These are phyloP conservation scores for Cytidiella melzeri DNA, from an alignment of 768 basidiomycete species.

Conservation along the genomic window DNA sequence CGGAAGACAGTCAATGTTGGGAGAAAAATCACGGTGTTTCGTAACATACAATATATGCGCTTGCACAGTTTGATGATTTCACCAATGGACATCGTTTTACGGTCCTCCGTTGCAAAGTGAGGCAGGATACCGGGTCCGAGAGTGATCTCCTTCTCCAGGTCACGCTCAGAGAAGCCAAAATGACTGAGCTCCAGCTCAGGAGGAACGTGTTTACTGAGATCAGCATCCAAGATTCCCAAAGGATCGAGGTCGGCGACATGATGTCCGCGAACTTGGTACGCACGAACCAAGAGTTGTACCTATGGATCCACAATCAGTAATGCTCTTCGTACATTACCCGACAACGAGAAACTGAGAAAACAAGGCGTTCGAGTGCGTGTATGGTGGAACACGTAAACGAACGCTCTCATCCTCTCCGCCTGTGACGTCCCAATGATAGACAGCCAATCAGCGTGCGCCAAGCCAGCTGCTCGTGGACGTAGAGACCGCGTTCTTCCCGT, in stretches of 20 bases:
- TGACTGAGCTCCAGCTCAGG: slow-evolving; percentile 91
- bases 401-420: neutral
- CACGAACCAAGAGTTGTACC: slow-evolving; percentile 96
- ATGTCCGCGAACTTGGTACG: slow-evolving; percentile 98
- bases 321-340: neutral
- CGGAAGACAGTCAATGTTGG: slow-evolving; percentile 9
- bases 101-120: slow-evolving; percentile 84
- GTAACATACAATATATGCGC: slow-evolving; percentile 84
- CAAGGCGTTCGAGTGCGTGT: neutral
- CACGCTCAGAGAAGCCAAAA: slow-evolving; percentile 92
- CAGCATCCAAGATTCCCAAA: slow-evolving; percentile 86
- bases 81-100: slow-evolving; percentile 80
- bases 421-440: too few species aligned
- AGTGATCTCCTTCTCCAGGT: slow-evolving; percentile 90
- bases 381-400: neutral
- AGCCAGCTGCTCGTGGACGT: too few species aligned
- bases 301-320: slow-evolving; percentile 25
- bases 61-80: slow-evolving; percentile 89
- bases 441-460: neutral
- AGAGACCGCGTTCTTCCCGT: too few species aligned
- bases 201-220: slow-evolving; percentile 71
- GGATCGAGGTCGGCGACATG: slow-evolving; percentile 95
- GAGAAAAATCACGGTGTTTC: neutral
- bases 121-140: slow-evolving; percentile 96
- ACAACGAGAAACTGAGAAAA: neutral